Evolutionary conservation across 169 alveolate genomes (phyloP), one percentile per base, ranked within the genome.

Genomic region (Ichthyophthirius multifiliis): DNA sequence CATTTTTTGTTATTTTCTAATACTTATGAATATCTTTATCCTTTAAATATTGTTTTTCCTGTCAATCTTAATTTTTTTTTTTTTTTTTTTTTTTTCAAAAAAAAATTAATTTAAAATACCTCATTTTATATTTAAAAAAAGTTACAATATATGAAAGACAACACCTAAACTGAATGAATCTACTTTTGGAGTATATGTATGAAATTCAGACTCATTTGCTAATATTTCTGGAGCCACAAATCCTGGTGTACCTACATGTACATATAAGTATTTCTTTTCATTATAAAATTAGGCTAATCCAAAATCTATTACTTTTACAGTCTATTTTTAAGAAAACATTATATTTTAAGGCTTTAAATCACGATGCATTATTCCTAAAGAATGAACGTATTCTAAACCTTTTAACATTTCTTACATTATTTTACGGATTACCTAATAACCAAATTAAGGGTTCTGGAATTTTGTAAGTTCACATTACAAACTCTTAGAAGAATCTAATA

Each of bases 321-420:
- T 5, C 13, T 45, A n/a, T 45, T 5, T 6, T n/a, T 75, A 47
- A 15, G 18, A 16, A 13, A 45, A 45, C 76, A 76, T 48, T 20
- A 76, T 76, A 63, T 76, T 76, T 30, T 76, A 47, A n/a, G 83
- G 76, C 34, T 76, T 76, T 12, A 76, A 31, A 39, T 76, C 83
- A 37, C 83, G 34, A 65, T 83, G 88, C 16, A 83, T 73, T 32
- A 83, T 75, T 12, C 83, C 83, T 45, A 67, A 73, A 41, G 63
- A 44, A 71, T 83, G 89, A 34, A 83, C 77, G 45, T 83, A 83
- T 73, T 78, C 45, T 35, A 83, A 34, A 34, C 85, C 89, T 47
- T 83, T 76, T 47, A 83, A 65, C 41, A 83, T 37, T 55, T 83
- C 73, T 16, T 73, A 75, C 35, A 83, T 65, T 41, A 83, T 77